Evolutionary conservation across 257 asterid species (phyloP), one percentile per base, ranked within the genome.

Genomic region (Plantago elongata): DNA sequence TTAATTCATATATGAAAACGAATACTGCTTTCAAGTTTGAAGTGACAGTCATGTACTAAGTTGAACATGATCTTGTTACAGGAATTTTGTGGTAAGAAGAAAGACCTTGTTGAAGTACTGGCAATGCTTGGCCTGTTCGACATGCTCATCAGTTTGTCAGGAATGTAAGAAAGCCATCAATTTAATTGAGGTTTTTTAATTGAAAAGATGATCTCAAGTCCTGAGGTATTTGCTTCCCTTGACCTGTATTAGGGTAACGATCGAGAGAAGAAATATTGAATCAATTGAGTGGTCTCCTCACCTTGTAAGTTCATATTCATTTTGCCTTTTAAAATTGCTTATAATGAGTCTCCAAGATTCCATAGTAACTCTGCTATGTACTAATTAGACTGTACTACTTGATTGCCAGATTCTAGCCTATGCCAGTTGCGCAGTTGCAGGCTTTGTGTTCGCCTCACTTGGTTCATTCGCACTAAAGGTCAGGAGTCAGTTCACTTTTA

Each of bases 81-180:
- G 96, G 96, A 88, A 54, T 83, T 77, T 51, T 88, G 92, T 64
- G 95, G 78, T 46, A 88, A 88, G 80, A 79, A 63, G 79, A 85
- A 65, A 72, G 95, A 83, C 65, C 72, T 65, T 0, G 50, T 77
- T 29, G 96, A 88, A 78, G 93, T 85, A 29, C 64, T 88, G 63
- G 65, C 96, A 13, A 85, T 88, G 95, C 73, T 85, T 44, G 80
- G 88, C 43, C 55, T 85, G 11, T 83, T 82, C 29, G 96, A 92
- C 9, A 77, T 78, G 81, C 79, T 85, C 34, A 57, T 83, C 14
- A 85, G 86, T 61, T 82, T 72, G 13, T 42, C 68, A 8, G 84
- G 82, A 69, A 80, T 85, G 96, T 88, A 47, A 49, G 54, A 16
- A 49, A 49, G 14, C 27, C 40, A 34, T 7, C 5, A 4, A 34